A percentile compares a stretch with the other conserved stretches of the same genome.
Evolutionary conservation across 805 yeast species (phyloP).

Genomic region (Komagataella phaffii): DNA sequence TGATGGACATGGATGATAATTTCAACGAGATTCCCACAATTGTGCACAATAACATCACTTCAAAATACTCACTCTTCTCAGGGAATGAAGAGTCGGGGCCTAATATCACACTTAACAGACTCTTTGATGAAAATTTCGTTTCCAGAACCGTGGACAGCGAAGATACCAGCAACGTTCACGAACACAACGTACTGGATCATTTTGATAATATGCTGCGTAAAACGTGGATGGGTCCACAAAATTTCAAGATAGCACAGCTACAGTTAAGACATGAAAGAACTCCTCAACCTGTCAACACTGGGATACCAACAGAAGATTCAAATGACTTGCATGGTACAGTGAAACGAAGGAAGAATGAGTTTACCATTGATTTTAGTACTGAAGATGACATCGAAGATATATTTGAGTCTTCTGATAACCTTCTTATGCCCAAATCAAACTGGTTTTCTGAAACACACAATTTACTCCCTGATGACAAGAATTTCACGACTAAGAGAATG

Average conservation of each 20-base stretch:
- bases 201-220: slow-evolving; percentile 60
- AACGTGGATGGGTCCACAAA: slow-evolving; percentile 88
- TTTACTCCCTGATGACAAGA: slow-evolving; percentile 34
- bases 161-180: slow-evolving; percentile 17
- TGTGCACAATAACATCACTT: slow-evolving; percentile 7
- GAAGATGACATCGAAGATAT: slow-evolving; percentile 11
- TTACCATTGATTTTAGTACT: slow-evolving; percentile 14
- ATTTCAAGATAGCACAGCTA: slow-evolving; percentile 69
- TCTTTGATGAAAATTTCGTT: slow-evolving; percentile 18
- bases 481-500: slow-evolving; percentile 32
- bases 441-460: slow-evolving; percentile 9
- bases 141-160: slow-evolving; percentile 11
- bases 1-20: slow-evolving; percentile 4
- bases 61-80: slow-evolving; percentile 19
- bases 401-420: slow-evolving; percentile 13
- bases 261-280: slow-evolving; percentile 6
- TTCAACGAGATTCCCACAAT: slow-evolving; percentile 1
- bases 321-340: neutral
- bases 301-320: neutral
- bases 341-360: slow-evolving; percentile 15
- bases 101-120: slow-evolving; percentile 15
- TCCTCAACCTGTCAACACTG: neutral
- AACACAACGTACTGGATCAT: slow-evolving; percentile 46
- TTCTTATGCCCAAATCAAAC: slow-evolving; percentile 10
- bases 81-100: slow-evolving; percentile 17